Conservation (phyloP, 257 asterid genomes). For the Fraxinus pennsylvanica region DNA sequence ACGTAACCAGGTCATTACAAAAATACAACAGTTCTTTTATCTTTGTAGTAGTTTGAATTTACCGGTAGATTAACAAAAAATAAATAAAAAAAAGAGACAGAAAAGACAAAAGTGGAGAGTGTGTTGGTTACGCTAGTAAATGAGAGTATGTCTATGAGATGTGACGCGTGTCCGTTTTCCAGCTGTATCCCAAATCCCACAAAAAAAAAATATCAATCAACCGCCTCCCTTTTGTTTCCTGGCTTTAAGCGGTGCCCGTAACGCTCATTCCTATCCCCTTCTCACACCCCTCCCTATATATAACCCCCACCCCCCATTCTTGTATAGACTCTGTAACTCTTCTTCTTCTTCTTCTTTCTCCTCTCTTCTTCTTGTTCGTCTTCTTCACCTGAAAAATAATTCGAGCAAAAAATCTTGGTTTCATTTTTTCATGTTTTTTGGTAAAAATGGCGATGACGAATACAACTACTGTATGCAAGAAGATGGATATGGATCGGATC, state of each 20-base stretch:
- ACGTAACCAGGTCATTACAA: no score
- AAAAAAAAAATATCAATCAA: slow-evolving; percentile 27
- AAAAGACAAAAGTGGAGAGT: not conserved
- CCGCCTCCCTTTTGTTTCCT: slow-evolving; percentile 44
- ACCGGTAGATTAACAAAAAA: no score
- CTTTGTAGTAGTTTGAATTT: no score
- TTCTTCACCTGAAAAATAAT: no score
- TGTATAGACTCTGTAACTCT: not conserved
- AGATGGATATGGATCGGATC: slow-evolving; percentile 74
- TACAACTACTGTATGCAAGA: slow-evolving; percentile 18
- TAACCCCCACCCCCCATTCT: not conserved
- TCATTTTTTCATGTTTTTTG: slow-evolving; percentile 14
- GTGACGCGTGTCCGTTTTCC: slow-evolving; percentile 72
- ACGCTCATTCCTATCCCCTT: not conserved
- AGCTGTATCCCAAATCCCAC: slow-evolving; percentile 74
- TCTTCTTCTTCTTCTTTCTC: not conserved
- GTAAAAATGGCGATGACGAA: slow-evolving; percentile 28
- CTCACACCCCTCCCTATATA: not conserved
- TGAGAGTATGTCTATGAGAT: no score
- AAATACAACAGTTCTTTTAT: no score
- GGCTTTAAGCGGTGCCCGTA: slow-evolving; percentile 43
- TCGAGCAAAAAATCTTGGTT: not conserved
- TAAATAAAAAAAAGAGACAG: not conserved
- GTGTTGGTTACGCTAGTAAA: slow-evolving; percentile 3
- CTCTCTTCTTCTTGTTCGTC: no score